These are phyloP conservation scores for Chrysanthemum seticuspe DNA, from an alignment of 129 eudicot species.

Conservation along the genomic window DNA sequence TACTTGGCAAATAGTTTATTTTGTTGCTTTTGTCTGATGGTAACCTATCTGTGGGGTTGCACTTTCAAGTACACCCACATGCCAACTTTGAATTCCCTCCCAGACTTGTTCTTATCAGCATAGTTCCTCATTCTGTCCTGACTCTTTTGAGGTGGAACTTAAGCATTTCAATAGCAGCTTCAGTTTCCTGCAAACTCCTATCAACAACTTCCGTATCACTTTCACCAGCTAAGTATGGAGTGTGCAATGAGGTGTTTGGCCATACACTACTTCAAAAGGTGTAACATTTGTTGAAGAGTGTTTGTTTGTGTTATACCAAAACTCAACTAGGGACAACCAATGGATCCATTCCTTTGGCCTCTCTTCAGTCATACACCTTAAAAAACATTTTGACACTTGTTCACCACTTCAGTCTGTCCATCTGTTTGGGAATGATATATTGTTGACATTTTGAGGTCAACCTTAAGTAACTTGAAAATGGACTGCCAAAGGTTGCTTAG, in stretches of 20 bases:
- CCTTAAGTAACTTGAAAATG: background rate
- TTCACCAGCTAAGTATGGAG: background rate
- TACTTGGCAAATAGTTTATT: background rate
- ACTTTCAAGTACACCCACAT: background rate
- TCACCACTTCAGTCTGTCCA: no score
- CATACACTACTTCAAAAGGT: background rate
- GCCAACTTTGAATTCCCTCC: background rate
- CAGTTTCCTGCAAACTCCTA: background rate
- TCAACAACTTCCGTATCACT: background rate
- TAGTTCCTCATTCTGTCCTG: background rate
- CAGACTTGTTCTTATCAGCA: background rate
- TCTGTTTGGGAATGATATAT: background rate
- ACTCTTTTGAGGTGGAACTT: background rate
- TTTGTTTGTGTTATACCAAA: conserved; percentile 13
- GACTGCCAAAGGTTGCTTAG: background rate
- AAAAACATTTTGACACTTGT: background rate
- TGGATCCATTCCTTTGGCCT: background rate
- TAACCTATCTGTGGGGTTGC: background rate
- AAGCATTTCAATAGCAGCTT: background rate
- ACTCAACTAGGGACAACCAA: conserved; percentile 3
- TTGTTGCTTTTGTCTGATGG: background rate
- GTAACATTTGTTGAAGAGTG: background rate
- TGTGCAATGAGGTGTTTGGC: background rate
- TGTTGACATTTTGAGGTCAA: background rate
- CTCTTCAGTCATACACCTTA: background rate